Evolutionary conservation across 768 basidiomycete genomes (phyloP).

Genomic region (Rhizopogon roseolus): DNA sequence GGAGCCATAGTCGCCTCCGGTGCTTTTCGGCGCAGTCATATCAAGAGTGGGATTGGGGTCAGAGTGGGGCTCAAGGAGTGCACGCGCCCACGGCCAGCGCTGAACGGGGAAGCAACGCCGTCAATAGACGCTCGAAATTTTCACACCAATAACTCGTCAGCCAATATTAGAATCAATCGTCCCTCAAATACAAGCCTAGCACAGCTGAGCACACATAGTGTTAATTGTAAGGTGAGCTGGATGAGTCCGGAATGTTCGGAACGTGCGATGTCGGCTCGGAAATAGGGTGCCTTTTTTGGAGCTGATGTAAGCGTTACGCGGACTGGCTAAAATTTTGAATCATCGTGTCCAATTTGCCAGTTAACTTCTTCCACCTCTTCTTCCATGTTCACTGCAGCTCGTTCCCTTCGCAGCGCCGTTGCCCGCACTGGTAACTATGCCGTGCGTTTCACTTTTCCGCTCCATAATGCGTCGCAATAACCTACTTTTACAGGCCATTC

Average conservation of each 20-base stretch:
- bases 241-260: conserved; percentile 5
- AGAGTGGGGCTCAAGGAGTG: background rate
- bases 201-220: too few relatives aligned
- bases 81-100: background rate
- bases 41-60: background rate
- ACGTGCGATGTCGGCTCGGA: conserved; percentile 7
- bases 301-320: conserved; percentile 16
- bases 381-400: conserved; percentile 71
- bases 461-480: conserved; percentile 2
- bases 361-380: conserved; percentile 35
- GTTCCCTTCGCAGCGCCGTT: conserved; percentile 55
- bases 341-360: conserved; percentile 26
- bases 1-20: conserved; percentile 74
- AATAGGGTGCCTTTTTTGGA: background rate
- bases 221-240: background rate
- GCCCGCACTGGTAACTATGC: conserved; percentile 62
- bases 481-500: conserved; percentile 44
- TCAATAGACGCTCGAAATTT: background rate
- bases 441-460: conserved; percentile 31
- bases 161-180: too few relatives aligned
- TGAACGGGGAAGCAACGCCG: background rate
- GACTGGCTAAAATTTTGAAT: conserved; percentile 40
- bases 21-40: conserved; percentile 35
- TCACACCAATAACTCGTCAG: background rate
- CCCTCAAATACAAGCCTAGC: too few relatives aligned